phyloP scores from a whole-genome alignment of 352 stramenopile species.

The Phytophthora sojae region DNA sequence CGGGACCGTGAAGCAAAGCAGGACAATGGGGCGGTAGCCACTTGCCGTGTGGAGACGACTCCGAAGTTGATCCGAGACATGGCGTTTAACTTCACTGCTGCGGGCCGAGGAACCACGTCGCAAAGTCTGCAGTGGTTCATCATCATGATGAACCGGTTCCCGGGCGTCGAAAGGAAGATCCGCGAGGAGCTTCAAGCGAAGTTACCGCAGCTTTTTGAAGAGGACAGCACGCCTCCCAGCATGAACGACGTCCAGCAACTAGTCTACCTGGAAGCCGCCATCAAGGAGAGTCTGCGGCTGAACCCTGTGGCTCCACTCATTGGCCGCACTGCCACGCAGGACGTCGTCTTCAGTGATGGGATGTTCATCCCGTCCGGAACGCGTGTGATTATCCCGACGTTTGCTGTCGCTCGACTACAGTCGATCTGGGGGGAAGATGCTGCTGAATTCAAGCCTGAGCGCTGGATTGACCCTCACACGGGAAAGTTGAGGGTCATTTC shows the following conservation, averaged over 20 bases:
- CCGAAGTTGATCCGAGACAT: conserved; percentile 72
- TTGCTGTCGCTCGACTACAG: conserved; percentile 59
- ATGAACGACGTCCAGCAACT: conserved; percentile 61
- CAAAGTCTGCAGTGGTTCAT: conserved; percentile 72
- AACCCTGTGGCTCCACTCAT: conserved; percentile 69
- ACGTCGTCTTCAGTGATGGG: conserved; percentile 68
- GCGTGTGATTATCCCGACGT: conserved; percentile 61
- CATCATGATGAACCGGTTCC: conserved; percentile 76
- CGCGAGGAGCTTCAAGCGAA: conserved; percentile 54
- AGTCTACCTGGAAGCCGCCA: conserved; percentile 66
- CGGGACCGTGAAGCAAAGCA: conserved; percentile 10
- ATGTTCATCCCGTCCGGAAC: conserved; percentile 63
- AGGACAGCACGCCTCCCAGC: conserved; percentile 29
- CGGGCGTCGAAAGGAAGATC: conserved; percentile 50
- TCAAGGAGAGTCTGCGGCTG: conserved; percentile 75
- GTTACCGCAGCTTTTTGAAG: conserved; percentile 45
- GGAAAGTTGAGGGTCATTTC: conserved; percentile 51
- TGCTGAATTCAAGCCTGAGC: conserved; percentile 68
- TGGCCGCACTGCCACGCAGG: conserved; percentile 48
- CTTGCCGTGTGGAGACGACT: conserved; percentile 25
- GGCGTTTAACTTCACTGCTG: conserved; percentile 74
- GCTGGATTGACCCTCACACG: conserved; percentile 60
- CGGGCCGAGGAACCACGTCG: conserved; percentile 78
- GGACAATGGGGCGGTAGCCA: conserved; percentile 17
- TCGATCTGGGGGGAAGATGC: conserved; percentile 74